A percentile compares a stretch with the other conserved stretches of the same genome.
phyloP scores from a whole-genome alignment of 305 asterid genomes.

The Stenogyne calaminthoides region DNA sequence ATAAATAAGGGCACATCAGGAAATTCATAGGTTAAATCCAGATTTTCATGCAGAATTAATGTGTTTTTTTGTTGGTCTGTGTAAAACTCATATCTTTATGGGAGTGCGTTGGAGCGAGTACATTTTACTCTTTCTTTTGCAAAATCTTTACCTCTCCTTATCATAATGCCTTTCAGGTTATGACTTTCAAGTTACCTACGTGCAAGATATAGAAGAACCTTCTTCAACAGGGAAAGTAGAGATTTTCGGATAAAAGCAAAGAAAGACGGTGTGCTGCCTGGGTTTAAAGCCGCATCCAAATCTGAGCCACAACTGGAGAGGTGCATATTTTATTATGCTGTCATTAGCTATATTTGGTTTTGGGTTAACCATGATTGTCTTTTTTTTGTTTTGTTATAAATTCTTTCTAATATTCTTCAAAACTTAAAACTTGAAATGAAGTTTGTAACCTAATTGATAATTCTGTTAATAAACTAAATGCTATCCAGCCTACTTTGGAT shows the following conservation, averaged over 20 bases:
- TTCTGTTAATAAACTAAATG: background rate
- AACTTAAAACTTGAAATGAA: too few species aligned
- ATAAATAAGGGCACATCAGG: too few species aligned
- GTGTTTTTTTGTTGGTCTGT: too few species aligned
- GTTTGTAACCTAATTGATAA: background rate
- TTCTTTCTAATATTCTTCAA: too few species aligned
- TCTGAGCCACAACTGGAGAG: constrained; percentile 66
- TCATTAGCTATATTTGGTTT: background rate
- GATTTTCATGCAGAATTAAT: too few species aligned
- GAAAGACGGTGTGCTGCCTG: constrained; percentile 62
- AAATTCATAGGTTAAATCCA: too few species aligned
- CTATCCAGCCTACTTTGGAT: background rate
- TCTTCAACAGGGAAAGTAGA: constrained; percentile 55
- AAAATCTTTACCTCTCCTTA: too few species aligned
- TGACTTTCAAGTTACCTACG: constrained; percentile 69
- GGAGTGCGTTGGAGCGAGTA: too few species aligned
- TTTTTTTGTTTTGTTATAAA: background rate
- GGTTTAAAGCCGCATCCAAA: constrained; percentile 72
- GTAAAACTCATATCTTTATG: too few species aligned
- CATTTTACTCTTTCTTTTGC: too few species aligned
- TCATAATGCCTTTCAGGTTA: constrained; percentile 66
- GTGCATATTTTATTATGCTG: constrained; percentile 38
- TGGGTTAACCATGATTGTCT: background rate
- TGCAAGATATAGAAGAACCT: constrained; percentile 90
- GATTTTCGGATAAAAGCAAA: constrained; percentile 57